These are phyloP conservation scores for Francoa sonchifolia DNA, from an alignment of 441 rosid genomes.

Conservation along the genomic window DNA sequence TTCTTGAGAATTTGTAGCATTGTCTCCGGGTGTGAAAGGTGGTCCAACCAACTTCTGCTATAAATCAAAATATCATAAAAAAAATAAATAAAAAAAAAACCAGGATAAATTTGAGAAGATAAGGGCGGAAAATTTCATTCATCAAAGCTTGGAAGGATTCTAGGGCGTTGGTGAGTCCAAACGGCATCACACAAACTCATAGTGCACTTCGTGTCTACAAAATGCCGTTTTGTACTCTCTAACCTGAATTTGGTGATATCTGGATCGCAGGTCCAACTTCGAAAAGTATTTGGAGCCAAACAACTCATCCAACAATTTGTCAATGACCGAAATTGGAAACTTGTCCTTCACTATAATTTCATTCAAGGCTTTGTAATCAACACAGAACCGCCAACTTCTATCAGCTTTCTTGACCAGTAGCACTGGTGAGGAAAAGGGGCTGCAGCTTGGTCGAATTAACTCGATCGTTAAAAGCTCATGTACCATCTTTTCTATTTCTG, in stretches of 20 bases:
- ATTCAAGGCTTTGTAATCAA: background rate
- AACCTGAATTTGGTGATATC: background rate
- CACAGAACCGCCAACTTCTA: background rate
- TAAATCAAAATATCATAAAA: background rate
- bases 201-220: background rate
- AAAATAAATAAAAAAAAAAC: background rate
- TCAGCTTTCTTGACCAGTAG: background rate
- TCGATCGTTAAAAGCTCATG: background rate
- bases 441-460: background rate
- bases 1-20: background rate
- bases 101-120: background rate
- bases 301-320: background rate
- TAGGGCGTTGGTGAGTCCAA: background rate
- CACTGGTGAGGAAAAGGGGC: background rate
- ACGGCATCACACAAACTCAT: background rate
- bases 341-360: background rate
- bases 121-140: background rate
- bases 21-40: background rate
- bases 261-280: background rate
- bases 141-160: background rate
- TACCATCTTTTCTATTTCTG: background rate
- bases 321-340: background rate
- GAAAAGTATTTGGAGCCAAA: background rate
- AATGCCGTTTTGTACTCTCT: background rate
- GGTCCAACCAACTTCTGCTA: background rate